Evolutionary conservation across 2,329 filamentous ascomycete species (phyloP), one percentile per base, ranked within the genome.

Genomic region (Fusarium domesticum): DNA sequence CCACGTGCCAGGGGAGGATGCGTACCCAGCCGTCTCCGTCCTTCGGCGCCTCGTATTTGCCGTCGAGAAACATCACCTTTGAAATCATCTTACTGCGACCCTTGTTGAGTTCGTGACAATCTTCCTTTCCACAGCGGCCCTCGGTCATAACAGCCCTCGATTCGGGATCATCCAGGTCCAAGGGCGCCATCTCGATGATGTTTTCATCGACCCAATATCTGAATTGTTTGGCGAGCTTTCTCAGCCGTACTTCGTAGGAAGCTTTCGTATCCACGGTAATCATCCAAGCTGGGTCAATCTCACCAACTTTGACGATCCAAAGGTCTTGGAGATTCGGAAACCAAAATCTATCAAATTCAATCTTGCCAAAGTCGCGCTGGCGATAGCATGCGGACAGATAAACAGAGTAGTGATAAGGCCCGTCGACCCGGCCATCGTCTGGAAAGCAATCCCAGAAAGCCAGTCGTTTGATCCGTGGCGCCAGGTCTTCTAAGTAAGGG

Each of bases 381-480:
- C 63, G 59, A 42, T 65, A 67, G 36, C 59, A 63, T 16, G 57
- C 55, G 4, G 63, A 59, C 15, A 70, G 54, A 41, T 67, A 69
- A n/a, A 61, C 54, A 14, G 64, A 63, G 48, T 68, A 69, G 31
- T 57, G 62, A 17, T 58, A 54, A 7, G 62, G 64, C 4, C 59
- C 56, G 34, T 67, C 64, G 17, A 69, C 61, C 31, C 60, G 59
- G 5, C 61, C 63, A 34, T 70, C 67, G 44, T 70, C 67, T 2
- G 66, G 66, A 43, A 66, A 66, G 47, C 67, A 70, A 48, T 70
- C 67, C 67, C 67, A 70, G 36, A 68, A 69, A 10, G 64, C 66
- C 23, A 69, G 51, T 32, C 64, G 61, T 45, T 63, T 61, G 42
- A 68, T 59, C 18, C 57, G 57, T 15, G 62, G 60, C 1, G 64